Evolutionary conservation across 768 basidiomycete genomes (phyloP), one percentile per base, ranked within the genome.

Genomic region (Kwoniella newhampshirensis): DNA sequence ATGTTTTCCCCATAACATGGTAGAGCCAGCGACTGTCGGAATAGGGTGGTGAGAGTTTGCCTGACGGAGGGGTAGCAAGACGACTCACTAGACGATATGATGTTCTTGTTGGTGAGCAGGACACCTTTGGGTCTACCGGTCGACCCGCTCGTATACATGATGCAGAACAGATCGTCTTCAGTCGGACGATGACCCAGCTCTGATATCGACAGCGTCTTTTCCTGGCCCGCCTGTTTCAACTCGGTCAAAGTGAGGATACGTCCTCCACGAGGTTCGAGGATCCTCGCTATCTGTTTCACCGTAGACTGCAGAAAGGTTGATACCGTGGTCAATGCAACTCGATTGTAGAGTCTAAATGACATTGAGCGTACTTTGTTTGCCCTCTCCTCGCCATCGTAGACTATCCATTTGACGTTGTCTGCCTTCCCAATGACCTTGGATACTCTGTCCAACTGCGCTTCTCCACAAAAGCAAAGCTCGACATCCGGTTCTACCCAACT

Each of bases 71-170:
- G 8, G n/a, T 17, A 21, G 41, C 3, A 26, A 17, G n/a, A 41
- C 7, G 20, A 66, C 75, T 54, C 53, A 78, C 77, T 64, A 15
- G 87, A 85, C 0, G 90, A 86, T 30, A 93, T 77, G 60, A 96
- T 83, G 77, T 97, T 96, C 43, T 81, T 77, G 70, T 97, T 91
- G 2, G 84, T 87, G 64, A 98, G 84, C 49, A 87, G 80, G 52
- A 96, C 94, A 57, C 94, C 94, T 77, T 97, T 98, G 27, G 94
- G 94, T 12, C 87, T 78, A 9, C 94, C 94, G 0, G 91, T 97
- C 56, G 87, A 88, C 21, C 94, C 93, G 57, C 64, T 67, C 42
- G 85, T 87, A 50, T 74, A 74, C 87, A 87, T 87, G 72, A 87
- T 85, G 62, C 85, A 84, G 8, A 82, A 83, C 9, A 81, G 67